phyloP scores from a whole-genome alignment of 805 yeast genomes.

The Sugiyamaella mastotermitis region DNA sequence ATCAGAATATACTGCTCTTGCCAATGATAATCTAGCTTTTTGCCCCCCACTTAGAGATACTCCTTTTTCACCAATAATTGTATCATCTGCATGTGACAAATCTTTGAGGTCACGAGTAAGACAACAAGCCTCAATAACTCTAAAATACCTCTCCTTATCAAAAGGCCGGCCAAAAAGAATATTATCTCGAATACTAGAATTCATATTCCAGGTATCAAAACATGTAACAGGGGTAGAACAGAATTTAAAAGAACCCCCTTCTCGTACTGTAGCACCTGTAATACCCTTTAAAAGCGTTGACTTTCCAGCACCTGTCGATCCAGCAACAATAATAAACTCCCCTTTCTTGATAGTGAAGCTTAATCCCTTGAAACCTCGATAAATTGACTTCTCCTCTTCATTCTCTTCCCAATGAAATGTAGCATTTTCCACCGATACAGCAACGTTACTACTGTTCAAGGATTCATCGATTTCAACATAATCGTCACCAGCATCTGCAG shows the following conservation, averaged over 20 bases:
- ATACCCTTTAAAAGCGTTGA: slow-evolving; percentile 58
- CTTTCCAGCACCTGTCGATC: slow-evolving; percentile 69
- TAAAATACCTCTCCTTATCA: slow-evolving; percentile 43
- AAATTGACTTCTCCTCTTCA: too few relatives aligned
- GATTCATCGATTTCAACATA: too few relatives aligned
- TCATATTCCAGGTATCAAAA: slow-evolving; percentile 71
- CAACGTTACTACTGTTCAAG: too few relatives aligned
- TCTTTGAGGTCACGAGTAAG: slow-evolving; percentile 55
- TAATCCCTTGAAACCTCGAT: too few relatives aligned
- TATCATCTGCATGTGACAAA: slow-evolving; percentile 64
- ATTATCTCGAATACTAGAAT: slow-evolving; percentile 64
- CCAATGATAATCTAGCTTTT: slow-evolving; percentile 72
- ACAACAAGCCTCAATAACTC: slow-evolving; percentile 56
- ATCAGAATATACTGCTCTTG: slow-evolving; percentile 67
- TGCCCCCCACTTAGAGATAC: slow-evolving; percentile 82
- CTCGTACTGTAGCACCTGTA: slow-evolving; percentile 57
- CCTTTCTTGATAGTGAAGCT: too few relatives aligned
- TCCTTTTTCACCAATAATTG: slow-evolving; percentile 82
- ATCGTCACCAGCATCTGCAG: too few relatives aligned
- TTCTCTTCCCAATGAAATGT: too few relatives aligned
- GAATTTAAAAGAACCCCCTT: slow-evolving; percentile 40
- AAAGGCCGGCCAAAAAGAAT: slow-evolving; percentile 58
- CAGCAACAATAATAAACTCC: slow-evolving; percentile 63
- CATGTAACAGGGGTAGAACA: slow-evolving; percentile 44
- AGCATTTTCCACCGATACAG: too few relatives aligned